Conservation (phyloP, 2,329 filamentous ascomycete genomes). For the Aspergillus sp. region DNA sequence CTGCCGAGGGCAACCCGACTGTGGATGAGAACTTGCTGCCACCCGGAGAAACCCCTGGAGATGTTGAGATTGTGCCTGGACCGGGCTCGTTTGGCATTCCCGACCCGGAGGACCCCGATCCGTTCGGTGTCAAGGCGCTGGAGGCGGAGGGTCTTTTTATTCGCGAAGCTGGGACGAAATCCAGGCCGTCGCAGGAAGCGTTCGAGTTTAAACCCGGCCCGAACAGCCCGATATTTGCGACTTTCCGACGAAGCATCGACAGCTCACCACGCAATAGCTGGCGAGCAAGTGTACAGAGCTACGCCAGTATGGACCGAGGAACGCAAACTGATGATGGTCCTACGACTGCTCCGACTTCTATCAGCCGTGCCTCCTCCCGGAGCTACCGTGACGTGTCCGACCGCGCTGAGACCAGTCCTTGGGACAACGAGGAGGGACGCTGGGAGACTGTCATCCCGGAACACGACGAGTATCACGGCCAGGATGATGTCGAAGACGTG, state of each 20-base stretch:
- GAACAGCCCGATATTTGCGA: slow-evolving; percentile 67
- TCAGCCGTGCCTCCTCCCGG: slow-evolving; percentile 37
- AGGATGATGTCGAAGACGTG: slow-evolving; percentile 8
- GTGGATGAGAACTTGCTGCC: slow-evolving; percentile 70
- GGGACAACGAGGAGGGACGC: slow-evolving; percentile 27
- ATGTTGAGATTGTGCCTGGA: slow-evolving; percentile 58
- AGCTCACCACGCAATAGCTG: slow-evolving; percentile 65
- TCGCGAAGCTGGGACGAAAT: slow-evolving; percentile 78
- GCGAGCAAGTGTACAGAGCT: slow-evolving; percentile 67
- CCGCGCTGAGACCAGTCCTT: slow-evolving; percentile 19
- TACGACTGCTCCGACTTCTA: slow-evolving; percentile 32
- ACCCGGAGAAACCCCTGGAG: slow-evolving; percentile 72
- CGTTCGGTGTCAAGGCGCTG: slow-evolving; percentile 86
- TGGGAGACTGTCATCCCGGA: slow-evolving; percentile 31
- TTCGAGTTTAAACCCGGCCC: slow-evolving; percentile 81
- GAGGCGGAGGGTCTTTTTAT: slow-evolving; percentile 82
- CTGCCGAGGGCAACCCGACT: slow-evolving; percentile 79
- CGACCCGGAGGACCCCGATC: slow-evolving; percentile 79
- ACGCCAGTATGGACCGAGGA: slow-evolving; percentile 60
- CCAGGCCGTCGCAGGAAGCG: slow-evolving; percentile 72
- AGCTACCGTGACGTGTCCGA: slow-evolving; percentile 31
- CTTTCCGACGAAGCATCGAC: slow-evolving; percentile 69
- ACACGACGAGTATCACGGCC: slow-evolving; percentile 18
- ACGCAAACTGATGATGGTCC: slow-evolving; percentile 65
- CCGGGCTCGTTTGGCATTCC: slow-evolving; percentile 71